Base-by-base conservation (phyloP, 768 basidiomycete species). In the Tylopilus sp. region DNA sequence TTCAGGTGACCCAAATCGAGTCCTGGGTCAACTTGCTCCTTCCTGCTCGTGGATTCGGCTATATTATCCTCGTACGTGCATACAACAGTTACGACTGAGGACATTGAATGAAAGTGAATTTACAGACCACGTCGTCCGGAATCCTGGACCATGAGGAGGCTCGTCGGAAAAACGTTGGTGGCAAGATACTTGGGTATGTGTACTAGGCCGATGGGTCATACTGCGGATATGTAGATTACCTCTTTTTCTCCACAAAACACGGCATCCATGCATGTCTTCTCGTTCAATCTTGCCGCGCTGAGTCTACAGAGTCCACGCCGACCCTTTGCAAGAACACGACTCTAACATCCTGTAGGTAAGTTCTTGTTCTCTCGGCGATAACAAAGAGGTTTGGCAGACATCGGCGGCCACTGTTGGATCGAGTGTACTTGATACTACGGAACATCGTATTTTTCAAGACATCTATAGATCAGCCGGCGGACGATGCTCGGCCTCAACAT, bases 71-170 rank as follows among this genome's bases (percentile, higher is more conserved):
- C 57, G 92, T 92, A 55, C 33, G 87, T 80, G 1, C 21, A n/a
- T 24, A 19, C 21, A 16, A 9, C 2, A 0, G 0, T 26, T 16
- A 11, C 47, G 33, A 28, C 52, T 26, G 6, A 12, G 30, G 14
- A 28, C n/a, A 19, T 28, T 53, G 5, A 61, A 43, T 24, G 22
- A 14, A 37, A 28, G 40, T 38, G 28, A 22, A 4, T 51, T 19
- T 48, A 2, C 53, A 93, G 91, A 99, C 96, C 61, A 98, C 96
- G 45, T 96, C 93, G 19, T 92, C 93, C 17, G 97, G 97, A 59
- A 99, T 98, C 73, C 82, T 98, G 70, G 97, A 98, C 77, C 97
- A 99, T 72, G 94, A 97, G 73, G 96, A 98, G 80, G 96, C 96
- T 42, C 86, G 96, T 77, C 87, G 94, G 68, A 98, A 98, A 80